Conservation (phyloP, 352 stramenopile genomes). For the Peronospora belbahrii region DNA sequence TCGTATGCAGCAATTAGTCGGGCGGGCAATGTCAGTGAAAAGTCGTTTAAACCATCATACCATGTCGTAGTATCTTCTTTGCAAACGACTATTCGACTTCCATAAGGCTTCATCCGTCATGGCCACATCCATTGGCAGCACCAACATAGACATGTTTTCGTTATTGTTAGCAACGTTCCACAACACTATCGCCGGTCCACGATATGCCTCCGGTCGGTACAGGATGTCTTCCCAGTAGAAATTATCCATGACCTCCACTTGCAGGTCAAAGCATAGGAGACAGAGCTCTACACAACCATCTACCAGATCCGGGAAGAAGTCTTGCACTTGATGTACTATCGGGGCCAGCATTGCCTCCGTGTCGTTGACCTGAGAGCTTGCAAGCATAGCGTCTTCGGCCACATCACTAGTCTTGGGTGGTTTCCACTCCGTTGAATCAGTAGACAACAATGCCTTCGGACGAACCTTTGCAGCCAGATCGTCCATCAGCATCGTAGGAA, state of each 20-base stretch:
- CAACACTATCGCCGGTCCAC: too few species aligned
- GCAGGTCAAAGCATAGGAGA: slow-evolving; percentile 32
- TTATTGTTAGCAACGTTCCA: too few species aligned
- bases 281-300: slow-evolving; percentile 59
- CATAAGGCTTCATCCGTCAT: too few species aligned
- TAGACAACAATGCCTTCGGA: slow-evolving; percentile 1
- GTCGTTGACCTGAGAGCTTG: background rate
- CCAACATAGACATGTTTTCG: too few species aligned
- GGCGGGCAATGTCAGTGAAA: too few species aligned
- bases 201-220: too few species aligned
- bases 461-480: slow-evolving; percentile 15
- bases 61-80: too few species aligned
- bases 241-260: slow-evolving; percentile 51
- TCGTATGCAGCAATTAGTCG: too few species aligned
- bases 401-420: background rate
- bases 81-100: too few species aligned
- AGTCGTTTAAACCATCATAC: too few species aligned
- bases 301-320: slow-evolving; percentile 52
- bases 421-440: slow-evolving; percentile 11
- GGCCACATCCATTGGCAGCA: too few species aligned
- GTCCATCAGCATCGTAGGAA: slow-evolving; percentile 12
- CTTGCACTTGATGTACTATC: slow-evolving; percentile 46
- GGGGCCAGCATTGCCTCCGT: slow-evolving; percentile 14
- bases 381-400: slow-evolving; percentile 9
- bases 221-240: slow-evolving; percentile 47